Evolutionary conservation across 2,329 filamentous ascomycete species (phyloP).

Genomic region (Fusarium hainanense): DNA sequence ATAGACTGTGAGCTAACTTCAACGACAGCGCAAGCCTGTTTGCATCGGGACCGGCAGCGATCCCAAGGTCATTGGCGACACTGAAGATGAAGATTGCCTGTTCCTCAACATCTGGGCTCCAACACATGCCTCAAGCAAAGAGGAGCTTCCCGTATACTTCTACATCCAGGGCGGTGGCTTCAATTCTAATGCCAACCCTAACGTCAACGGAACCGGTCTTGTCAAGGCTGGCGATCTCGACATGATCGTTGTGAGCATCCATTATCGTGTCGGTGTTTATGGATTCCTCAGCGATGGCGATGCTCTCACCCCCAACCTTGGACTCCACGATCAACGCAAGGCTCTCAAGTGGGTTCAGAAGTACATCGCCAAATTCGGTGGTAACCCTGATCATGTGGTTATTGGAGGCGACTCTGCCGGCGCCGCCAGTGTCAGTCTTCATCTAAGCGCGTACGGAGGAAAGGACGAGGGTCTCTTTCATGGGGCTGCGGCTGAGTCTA

Average conservation of each 20-base stretch:
- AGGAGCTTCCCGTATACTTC: slow-evolving; percentile 72
- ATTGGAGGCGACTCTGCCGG: slow-evolving; percentile 77
- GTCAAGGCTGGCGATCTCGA: slow-evolving; percentile 65
- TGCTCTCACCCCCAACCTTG: slow-evolving; percentile 71
- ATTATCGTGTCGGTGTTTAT: slow-evolving; percentile 80
- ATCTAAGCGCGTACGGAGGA: slow-evolving; percentile 68
- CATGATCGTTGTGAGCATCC: slow-evolving; percentile 77
- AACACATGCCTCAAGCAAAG: slow-evolving; percentile 58
- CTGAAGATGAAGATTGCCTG: slow-evolving; percentile 72
- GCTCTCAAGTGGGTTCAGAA: slow-evolving; percentile 76
- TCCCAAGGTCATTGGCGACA: slow-evolving; percentile 37
- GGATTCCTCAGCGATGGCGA: slow-evolving; percentile 75
- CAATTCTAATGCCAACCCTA: slow-evolving; percentile 59
- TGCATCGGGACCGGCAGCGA: slow-evolving; percentile 49
- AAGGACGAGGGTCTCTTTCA: slow-evolving; percentile 62
- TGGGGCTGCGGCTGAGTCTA: slow-evolving; percentile 61
- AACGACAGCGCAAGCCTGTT: slow-evolving; percentile 39
- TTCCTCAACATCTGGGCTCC: slow-evolving; percentile 74
- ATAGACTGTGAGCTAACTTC: background rate
- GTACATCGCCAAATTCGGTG: slow-evolving; percentile 75
- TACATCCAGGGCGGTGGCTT: slow-evolving; percentile 72
- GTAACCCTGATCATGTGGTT: slow-evolving; percentile 74
- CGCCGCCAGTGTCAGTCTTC: slow-evolving; percentile 71
- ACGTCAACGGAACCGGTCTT: slow-evolving; percentile 71
- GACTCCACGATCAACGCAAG: slow-evolving; percentile 76